Evolutionary conservation across 2,329 filamentous ascomycete genomes (phyloP), one percentile per base, ranked within the genome.

Genomic region (Sclerotinia trifoliorum): DNA sequence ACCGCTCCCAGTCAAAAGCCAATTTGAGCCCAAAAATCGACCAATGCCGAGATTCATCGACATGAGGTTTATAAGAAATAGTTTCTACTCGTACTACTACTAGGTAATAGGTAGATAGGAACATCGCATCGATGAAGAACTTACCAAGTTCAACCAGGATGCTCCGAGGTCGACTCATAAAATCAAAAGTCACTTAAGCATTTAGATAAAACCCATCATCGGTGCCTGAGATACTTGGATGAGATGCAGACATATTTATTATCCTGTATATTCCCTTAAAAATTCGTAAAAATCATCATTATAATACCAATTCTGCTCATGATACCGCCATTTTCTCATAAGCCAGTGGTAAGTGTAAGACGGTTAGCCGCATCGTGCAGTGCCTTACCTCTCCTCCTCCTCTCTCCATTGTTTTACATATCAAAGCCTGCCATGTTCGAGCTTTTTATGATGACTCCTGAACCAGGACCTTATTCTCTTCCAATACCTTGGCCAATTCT

Each of bases 401-500:
- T n/a, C 24, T 3, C 49, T 48, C 49, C 52, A 49, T 62, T 62
- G 44, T 39, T 58, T 7, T 51, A 63, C 57, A 54, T 62, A 19
- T 35, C 15, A 48, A 39, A 49, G 32, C 24, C 24, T 52, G 13
- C 19, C 4, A 17, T 42, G 24, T 3, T 62, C 19, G 10, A 32
- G 19, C 17, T 52, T 48, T 11, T 21, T 35, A 67, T 44, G 44
- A 54, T 46, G 56, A 62, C n/a, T 19, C 72, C 35, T 75, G 70
- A 46, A 73, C 87, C 67, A 99, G 81, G n/a, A 98, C 92, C 71
- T 88, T 88, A 84, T 97, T 97, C 80, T 96, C 91, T 78, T 96
- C 92, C 62, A 99, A 83, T 78, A 98, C 80, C 84, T 96, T 96
- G 11, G 93, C 92, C 76, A 99, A 82, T 74, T 96, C 93, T 39